Evolutionary conservation across 75 land plant species (phyloP).

Genomic region (Selaginella tamariscina): DNA sequence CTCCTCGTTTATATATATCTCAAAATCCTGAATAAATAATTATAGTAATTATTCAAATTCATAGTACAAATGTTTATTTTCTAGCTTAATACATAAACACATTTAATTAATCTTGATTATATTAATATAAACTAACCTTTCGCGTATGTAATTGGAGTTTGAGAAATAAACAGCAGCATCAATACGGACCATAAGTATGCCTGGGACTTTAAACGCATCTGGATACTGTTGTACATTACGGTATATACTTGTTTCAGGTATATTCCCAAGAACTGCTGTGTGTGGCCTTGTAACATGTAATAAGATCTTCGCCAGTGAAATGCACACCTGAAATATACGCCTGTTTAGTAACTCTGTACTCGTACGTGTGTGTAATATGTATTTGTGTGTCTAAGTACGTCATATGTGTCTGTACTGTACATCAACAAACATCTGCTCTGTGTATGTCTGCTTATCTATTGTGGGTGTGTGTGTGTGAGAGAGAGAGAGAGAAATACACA

Average conservation of each 20-base stretch:
- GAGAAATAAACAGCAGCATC: conserved; percentile 85
- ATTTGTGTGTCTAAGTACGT: too few relatives aligned
- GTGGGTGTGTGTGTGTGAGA: too few relatives aligned
- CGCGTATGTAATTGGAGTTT: conserved; percentile 67
- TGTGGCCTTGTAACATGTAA: conserved; percentile 47
- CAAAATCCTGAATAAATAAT: conserved; percentile 40
- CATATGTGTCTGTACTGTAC: too few relatives aligned
- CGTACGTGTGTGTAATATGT: too few relatives aligned
- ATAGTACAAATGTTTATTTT: not conserved
- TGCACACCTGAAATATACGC: conserved; percentile 9
- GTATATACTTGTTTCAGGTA: conserved; percentile 52
- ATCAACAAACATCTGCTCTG: too few relatives aligned
- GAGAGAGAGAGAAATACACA: too few relatives aligned
- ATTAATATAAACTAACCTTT: conserved; percentile 37
- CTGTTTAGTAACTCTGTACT: too few relatives aligned
- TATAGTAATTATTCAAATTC: not conserved
- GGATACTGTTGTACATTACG: conserved; percentile 54
- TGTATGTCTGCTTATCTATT: too few relatives aligned
- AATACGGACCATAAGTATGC: conserved; percentile 60
- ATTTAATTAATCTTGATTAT: too few relatives aligned
- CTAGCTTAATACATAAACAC: not conserved
- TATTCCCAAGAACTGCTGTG: conserved; percentile 56
- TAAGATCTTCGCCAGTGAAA: conserved; percentile 59
- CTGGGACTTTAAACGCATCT: conserved; percentile 41
- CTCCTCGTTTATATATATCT: conserved; percentile 72